Evolutionary conservation across 371 early-diverging fungal genomes (phyloP).

Genomic region (Batrachochytrium dendrobatidis): DNA sequence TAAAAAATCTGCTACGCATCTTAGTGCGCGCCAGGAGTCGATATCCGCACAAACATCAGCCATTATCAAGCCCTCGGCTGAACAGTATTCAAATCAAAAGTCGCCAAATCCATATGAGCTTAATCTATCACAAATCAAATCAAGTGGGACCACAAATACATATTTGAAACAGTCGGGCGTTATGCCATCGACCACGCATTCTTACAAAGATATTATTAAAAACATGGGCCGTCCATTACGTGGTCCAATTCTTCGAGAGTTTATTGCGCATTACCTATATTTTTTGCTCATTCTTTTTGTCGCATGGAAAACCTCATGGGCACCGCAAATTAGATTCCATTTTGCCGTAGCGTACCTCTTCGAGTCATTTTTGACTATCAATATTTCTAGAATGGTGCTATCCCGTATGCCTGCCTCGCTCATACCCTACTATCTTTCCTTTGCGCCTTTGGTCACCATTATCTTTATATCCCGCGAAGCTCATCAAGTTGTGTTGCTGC

Average conservation of each 20-base stretch:
- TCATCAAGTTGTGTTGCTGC: conserved; percentile 31
- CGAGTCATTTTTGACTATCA: conserved; percentile 7
- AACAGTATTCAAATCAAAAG: no score
- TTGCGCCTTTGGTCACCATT: conserved; percentile 27
- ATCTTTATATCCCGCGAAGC: conserved; percentile 35
- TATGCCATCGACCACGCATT: no score
- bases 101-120: no score
- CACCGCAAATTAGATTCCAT: conserved; percentile 27
- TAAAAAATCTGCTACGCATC: no score
- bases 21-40: no score
- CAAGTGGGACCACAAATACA: no score
- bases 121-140: no score
- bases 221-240: conserved; percentile 18
- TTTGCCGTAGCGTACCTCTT: conserved; percentile 19
- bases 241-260: conserved; percentile 28
- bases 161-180: no score
- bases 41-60: no score
- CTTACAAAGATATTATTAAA: conserved; percentile 9
- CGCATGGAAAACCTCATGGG: conserved; percentile 26
- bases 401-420: conserved; percentile 14
- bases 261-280: conserved; percentile 26
- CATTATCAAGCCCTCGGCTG: no score
- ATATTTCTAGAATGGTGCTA: conserved; percentile 21
- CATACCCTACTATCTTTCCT: conserved; percentile 25
- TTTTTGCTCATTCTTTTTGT: conserved; percentile 23